Evolutionary conservation across 2,329 filamentous ascomycete species (phyloP), one percentile per base, ranked within the genome.

Genomic region (Madurella mycetomatis): DNA sequence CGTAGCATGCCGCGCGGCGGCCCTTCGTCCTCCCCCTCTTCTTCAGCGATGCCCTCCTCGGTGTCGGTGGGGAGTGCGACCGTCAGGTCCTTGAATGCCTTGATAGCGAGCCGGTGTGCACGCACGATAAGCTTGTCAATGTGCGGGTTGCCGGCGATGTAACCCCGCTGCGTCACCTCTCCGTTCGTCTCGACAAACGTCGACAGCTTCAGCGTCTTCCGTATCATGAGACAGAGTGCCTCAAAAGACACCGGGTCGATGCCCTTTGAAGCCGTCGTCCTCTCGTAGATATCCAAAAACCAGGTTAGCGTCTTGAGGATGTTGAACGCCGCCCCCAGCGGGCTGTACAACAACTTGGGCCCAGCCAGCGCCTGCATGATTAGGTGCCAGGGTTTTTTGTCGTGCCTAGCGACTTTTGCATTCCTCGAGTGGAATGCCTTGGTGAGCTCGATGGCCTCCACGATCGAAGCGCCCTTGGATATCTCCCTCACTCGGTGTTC

Each of bases 361-460:
- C 67, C 64, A 1, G 73, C 69, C 40, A 80, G 64, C 2, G 70
- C 68, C 51, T 62, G 61, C 54, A 76, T 69, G 30, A 78, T 69
- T 2, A 62, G 60, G 61, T 73, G 69, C 76, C 76, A 80, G 1
- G 74, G 70, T 7, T 67, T 65, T 31, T 68, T 67, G 63, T 72
- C 57, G 31, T 43, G 40, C n/a, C 39, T 34, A 4, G 48, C 41
- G 2, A 44, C 37, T 41, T 42, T 42, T 17, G 19, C 5, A 19
- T 49, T 54, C 9, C 44, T 31, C n/a, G n/a, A 8, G 7, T 64
- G 58, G 43, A 71, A 69, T 13, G 55, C 37, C 7, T 49, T 60
- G 8, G 64, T 58, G 2, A 76, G 66, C 5, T 55, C 56, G 41
- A 75, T 69, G 9, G 73, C 73, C 41, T 71, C 68, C 16, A 63